Evolutionary conservation across 495 filamentous ascomycete genomes (phyloP).

Genomic region (Aspergillus nanangensis): DNA sequence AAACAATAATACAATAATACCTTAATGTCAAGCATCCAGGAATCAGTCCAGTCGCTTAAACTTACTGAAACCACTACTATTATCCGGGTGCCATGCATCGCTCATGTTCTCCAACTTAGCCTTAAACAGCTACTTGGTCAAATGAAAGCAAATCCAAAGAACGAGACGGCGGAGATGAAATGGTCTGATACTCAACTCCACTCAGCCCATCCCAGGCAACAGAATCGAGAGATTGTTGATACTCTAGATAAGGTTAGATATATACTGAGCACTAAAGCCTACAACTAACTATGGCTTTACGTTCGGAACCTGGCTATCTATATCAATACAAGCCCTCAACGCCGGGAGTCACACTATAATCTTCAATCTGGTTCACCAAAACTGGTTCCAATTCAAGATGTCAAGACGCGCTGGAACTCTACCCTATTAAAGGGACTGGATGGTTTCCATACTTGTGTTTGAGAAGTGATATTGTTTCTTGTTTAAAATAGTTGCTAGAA

Average conservation of each 20-base stretch:
- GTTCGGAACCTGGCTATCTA: too few relatives aligned
- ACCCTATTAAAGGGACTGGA: too few relatives aligned
- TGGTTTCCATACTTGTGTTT: too few relatives aligned
- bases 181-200: background rate
- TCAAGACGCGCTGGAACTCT: too few relatives aligned
- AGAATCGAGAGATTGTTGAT: too few relatives aligned
- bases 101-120: background rate
- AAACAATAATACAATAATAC: background rate
- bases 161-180: background rate
- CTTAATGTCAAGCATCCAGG: background rate
- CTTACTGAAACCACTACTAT: background rate
- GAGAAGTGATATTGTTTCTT: too few relatives aligned
- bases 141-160: background rate
- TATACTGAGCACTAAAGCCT: too few relatives aligned
- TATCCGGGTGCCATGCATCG: background rate
- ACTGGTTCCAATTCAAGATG: slow-evolving; percentile 10
- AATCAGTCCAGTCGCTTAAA: background rate
- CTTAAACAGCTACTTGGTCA: too few relatives aligned
- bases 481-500: too few relatives aligned
- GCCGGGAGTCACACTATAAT: background rate
- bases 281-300: background rate
- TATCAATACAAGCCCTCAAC: too few relatives aligned
- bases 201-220: background rate
- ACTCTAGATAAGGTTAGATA: background rate
- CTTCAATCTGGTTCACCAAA: slow-evolving; percentile 1